phyloP scores from a whole-genome alignment of 371 early-diverging fungal species.

The Thermomucor indicae-seudaticae region DNA sequence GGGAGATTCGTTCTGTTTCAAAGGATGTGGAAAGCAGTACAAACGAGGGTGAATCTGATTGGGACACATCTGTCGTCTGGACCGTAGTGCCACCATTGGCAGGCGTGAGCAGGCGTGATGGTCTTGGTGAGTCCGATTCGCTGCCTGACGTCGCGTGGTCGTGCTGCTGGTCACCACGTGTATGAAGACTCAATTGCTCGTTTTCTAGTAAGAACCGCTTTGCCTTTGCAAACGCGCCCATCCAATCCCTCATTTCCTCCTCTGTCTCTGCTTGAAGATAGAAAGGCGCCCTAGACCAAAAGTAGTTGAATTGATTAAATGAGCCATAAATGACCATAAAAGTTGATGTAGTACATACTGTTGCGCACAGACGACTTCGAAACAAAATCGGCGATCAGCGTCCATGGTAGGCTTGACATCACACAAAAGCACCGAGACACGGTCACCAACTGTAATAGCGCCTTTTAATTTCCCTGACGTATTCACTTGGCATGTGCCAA shows the following conservation, averaged over 20 bases:
- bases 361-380: slow-evolving; percentile 66
- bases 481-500: slow-evolving; percentile 48
- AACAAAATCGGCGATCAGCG: slow-evolving; percentile 67
- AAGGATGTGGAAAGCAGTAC: slow-evolving; percentile 35
- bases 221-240: slow-evolving; percentile 59
- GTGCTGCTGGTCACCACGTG: neutral
- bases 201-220: slow-evolving; percentile 37
- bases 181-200: slow-evolving; percentile 6
- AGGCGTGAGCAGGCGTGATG: neutral
- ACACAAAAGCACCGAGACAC: slow-evolving; percentile 60
- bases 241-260: slow-evolving; percentile 67
- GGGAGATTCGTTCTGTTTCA: slow-evolving; percentile 19
- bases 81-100: too few relatives aligned
- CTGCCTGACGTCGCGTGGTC: neutral
- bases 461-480: slow-evolving; percentile 49
- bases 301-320: neutral
- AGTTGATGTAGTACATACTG: slow-evolving; percentile 33
- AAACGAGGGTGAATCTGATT: too few relatives aligned
- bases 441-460: slow-evolving; percentile 48
- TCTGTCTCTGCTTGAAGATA: slow-evolving; percentile 69
- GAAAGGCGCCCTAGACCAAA: slow-evolving; percentile 33
- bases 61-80: too few relatives aligned
- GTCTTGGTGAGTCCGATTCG: neutral
- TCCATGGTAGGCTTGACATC: slow-evolving; percentile 47
- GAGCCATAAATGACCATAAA: neutral